phyloP scores from a whole-genome alignment of 805 yeast species.

The Wickerhamiella domercqiae region DNA sequence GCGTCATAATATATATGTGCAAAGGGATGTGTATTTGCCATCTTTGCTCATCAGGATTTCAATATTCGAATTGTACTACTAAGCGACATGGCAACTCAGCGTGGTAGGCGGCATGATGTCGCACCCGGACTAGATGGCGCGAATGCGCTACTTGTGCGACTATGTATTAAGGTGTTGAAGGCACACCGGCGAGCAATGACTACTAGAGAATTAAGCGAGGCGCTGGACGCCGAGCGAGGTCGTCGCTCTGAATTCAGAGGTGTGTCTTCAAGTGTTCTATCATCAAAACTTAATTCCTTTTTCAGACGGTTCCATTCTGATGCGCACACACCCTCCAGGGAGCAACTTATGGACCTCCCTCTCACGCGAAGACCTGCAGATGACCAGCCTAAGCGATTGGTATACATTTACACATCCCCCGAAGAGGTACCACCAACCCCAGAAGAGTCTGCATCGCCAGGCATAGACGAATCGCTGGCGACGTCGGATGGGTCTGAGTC shows the following conservation, averaged over 20 bases:
- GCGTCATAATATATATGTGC: too few species aligned
- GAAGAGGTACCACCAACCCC: too few species aligned
- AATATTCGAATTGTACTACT: too few species aligned
- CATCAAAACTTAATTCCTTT: constrained; percentile 22
- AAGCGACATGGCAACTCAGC: too few species aligned
- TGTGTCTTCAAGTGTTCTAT: constrained; percentile 21
- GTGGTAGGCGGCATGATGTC: too few species aligned
- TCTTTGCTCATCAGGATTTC: not conserved
- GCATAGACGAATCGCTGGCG: not conserved
- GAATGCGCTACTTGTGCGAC: constrained; percentile 13
- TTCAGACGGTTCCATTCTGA: constrained; percentile 21
- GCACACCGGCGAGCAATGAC: constrained; percentile 19
- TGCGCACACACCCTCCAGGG: constrained; percentile 9
- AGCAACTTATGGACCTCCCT: constrained; percentile 17
- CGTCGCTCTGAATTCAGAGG: constrained; percentile 12
- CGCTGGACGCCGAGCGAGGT: constrained; percentile 11
- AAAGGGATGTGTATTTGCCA: not conserved
- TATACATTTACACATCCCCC: constrained; percentile 17
- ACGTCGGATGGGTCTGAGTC: constrained; percentile 1
- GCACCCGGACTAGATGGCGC: constrained; percentile 5
- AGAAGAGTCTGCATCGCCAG: not conserved
- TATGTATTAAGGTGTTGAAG: constrained; percentile 17
- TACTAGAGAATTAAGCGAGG: constrained; percentile 20
- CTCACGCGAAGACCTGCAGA: constrained; percentile 17
- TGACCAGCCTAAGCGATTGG: constrained; percentile 20